Base-by-base conservation (phyloP, 148 eudicot species). In the Talinum fruticosum region DNA sequence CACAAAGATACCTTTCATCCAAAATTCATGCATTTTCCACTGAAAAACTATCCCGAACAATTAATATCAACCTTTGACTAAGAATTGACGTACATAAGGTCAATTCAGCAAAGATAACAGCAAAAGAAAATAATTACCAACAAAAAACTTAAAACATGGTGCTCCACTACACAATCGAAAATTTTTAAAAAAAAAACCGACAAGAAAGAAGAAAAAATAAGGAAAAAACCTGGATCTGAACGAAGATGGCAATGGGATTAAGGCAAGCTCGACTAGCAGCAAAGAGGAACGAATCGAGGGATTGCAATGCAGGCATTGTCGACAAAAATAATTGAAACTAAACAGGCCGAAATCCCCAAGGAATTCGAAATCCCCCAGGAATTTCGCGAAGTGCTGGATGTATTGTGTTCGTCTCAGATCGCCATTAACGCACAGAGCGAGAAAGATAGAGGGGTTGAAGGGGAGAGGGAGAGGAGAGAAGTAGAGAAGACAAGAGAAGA, bases 141-240 rank as follows among this genome's bases (percentile, higher is more conserved):
- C 28, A 54, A 5, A 57, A 16, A 0, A 2, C 0, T 0, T 41
- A 66, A 32, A 61, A 10, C 35, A 61, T 30, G 29, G 26, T 19
- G 28, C 45, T 47, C 65, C 8, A 16, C 4, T 24, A 47, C 44
- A 29, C 26, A 65, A 47, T n/a, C 32, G 10, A 19, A 45, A 38
- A 16, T 33, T 26, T n/a, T n/a, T n/a, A n/a, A n/a, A n/a, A n/a
- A 59, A 65, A 28, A 73, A 61, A 14, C 38, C 23, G 49, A 69
- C 14, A 35, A 49, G 47, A 57, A n/a, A 29, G 49, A 33, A 41
- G 62, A 38, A 18, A 32, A 38, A 19, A 47, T 51, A 32, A 76
- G 16, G 28, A 33, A 61, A 8, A 32, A 23, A 90, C 94, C 99
- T 95, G 99, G 93, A 89, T 89, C 94, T 95, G 99, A 74, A 95